A percentile compares a stretch with the other conserved stretches of the same genome.
Conservation (phyloP, 257 asterid genomes). For the Asclepias syriaca region DNA sequence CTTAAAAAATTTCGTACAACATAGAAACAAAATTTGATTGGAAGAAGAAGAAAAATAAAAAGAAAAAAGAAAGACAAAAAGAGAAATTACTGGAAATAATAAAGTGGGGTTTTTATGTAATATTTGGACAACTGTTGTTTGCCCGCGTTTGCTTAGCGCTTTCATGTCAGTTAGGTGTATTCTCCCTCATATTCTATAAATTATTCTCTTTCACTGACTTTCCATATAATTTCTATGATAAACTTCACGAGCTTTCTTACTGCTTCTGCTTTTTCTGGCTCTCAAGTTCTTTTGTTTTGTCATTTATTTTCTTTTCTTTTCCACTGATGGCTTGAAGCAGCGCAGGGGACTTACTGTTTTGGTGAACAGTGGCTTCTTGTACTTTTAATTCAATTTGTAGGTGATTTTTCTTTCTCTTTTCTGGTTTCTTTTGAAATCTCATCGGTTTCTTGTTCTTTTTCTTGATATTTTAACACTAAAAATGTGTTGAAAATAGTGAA, state of each 20-base stretch:
- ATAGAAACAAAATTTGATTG: neutral
- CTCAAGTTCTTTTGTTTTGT: neutral
- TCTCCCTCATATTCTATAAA: neutral
- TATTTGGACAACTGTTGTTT: neutral
- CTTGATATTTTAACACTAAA: neutral
- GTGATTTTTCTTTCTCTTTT: neutral
- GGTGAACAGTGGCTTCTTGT: neutral
- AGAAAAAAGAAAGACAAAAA: neutral
- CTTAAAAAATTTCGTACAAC: neutral
- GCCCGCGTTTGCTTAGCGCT: neutral
- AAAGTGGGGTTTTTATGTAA: neutral
- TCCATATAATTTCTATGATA: neutral
- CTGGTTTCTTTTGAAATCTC: neutral
- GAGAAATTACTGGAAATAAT: neutral
- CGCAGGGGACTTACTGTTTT: neutral
- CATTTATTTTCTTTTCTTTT: too few relatives aligned
- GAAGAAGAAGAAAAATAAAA: neutral
- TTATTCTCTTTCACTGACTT: neutral
- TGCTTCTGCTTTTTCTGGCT: neutral
- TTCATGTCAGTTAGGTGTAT: constrained; percentile 9
- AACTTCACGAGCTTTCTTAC: neutral
- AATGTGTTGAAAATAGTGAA: neutral
- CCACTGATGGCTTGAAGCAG: neutral
- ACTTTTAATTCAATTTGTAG: constrained; percentile 5
- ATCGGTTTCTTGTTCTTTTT: neutral